Percentiles rank a stretch among this genome's conserved stretches.
Evolutionary conservation across 2,329 filamentous ascomycete genomes (phyloP).

Genomic region (Aspergillus hiratsukae): DNA sequence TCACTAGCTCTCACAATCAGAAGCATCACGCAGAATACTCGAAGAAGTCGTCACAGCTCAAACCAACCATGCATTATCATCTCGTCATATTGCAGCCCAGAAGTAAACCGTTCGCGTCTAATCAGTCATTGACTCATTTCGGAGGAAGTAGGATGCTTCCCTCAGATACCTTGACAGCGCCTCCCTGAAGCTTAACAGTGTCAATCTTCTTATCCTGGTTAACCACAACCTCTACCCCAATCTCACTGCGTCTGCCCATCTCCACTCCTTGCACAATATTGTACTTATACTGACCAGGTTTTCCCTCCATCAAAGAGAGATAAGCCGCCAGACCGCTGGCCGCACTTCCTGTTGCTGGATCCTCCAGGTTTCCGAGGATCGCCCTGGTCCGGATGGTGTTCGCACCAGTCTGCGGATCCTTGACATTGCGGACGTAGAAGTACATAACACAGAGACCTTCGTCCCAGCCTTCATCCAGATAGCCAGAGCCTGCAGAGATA

Average conservation of each 20-base stretch:
- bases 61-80: not conserved
- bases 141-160: slow-evolving; percentile 27
- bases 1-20: not conserved
- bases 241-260: slow-evolving; percentile 52
- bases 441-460: slow-evolving; percentile 26
- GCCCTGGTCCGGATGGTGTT: slow-evolving; percentile 27
- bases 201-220: slow-evolving; percentile 23
- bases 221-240: slow-evolving; percentile 27
- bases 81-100: not conserved
- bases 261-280: slow-evolving; percentile 62
- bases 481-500: slow-evolving; percentile 12
- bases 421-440: slow-evolving; percentile 36
- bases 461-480: slow-evolving; percentile 31
- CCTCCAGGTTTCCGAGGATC: slow-evolving; percentile 23
- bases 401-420: slow-evolving; percentile 55
- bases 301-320: slow-evolving; percentile 44
- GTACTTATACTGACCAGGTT: slow-evolving; percentile 35
- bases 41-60: not conserved
- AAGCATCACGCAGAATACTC: not conserved
- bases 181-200: slow-evolving; percentile 29
- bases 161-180: slow-evolving; percentile 32
- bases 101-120: not conserved
- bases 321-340: slow-evolving; percentile 55
- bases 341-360: slow-evolving; percentile 50
- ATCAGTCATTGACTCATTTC: slow-evolving; percentile 2